These are phyloP conservation scores for Fagopyrum homotropicum DNA, from an alignment of 148 eudicot genomes.

Conservation along the genomic window DNA sequence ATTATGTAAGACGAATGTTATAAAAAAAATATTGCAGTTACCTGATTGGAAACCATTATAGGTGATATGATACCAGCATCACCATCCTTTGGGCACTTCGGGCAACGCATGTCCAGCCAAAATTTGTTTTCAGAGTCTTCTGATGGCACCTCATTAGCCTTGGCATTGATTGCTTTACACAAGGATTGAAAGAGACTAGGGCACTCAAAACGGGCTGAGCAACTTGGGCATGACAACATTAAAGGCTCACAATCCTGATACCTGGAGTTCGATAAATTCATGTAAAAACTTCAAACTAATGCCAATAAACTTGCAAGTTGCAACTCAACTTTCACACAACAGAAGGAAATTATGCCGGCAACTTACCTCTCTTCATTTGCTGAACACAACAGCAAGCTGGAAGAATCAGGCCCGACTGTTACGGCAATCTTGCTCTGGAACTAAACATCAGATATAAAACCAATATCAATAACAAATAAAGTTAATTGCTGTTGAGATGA, in stretches of 20 bases:
- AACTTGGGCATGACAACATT: constrained; percentile 68
- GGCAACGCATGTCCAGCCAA: constrained; percentile 67
- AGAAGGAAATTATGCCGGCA: no score
- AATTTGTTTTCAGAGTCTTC: constrained; percentile 31
- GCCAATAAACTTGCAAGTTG: neutral
- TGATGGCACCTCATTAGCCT: constrained; percentile 34
- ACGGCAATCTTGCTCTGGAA: constrained; percentile 71
- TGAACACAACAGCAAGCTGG: constrained; percentile 45
- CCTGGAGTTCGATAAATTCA: constrained; percentile 37
- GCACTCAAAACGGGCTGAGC: constrained; percentile 68
- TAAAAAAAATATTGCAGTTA: constrained; percentile 16
- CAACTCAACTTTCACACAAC: neutral
- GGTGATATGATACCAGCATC: constrained; percentile 65
- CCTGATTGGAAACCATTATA: constrained; percentile 82
- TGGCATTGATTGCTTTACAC: constrained; percentile 33
- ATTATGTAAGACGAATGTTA: no score
- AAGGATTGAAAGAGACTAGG: constrained; percentile 63
- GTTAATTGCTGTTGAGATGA: neutral
- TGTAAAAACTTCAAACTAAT: neutral
- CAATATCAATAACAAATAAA: constrained; percentile 18
- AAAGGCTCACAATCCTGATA: constrained; percentile 82
- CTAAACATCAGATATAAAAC: constrained; percentile 31
- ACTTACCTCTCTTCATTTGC: constrained; percentile 46
- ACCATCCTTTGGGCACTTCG: constrained; percentile 75
- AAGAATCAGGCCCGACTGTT: constrained; percentile 39